Percentiles rank a stretch among this genome's conserved stretches.
phyloP scores from a whole-genome alignment of 805 yeast species.

The Myxozyma monticola region DNA sequence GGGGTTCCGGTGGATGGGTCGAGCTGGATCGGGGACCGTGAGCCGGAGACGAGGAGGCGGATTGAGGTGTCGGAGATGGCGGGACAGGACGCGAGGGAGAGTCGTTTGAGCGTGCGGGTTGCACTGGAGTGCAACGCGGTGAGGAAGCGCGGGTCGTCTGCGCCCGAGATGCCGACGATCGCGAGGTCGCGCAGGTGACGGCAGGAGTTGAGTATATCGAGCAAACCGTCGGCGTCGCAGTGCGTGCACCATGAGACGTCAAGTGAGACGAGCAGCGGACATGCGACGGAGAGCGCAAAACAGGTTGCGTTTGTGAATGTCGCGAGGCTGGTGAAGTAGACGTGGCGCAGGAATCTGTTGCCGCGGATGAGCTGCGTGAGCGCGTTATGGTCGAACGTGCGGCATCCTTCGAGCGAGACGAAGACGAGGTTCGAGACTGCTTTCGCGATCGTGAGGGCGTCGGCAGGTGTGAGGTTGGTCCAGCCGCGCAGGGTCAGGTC shows the following conservation, averaged over 20 bases:
- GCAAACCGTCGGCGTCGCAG: constrained; percentile 14
- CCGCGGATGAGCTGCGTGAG: constrained; percentile 18
- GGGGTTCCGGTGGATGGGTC: constrained; percentile 6
- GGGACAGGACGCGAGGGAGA: constrained; percentile 11
- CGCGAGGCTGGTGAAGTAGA: constrained; percentile 7
- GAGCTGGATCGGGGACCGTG: constrained; percentile 2
- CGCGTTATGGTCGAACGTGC: constrained; percentile 22
- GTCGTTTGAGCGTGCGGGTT: constrained; percentile 5
- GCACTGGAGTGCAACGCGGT: constrained; percentile 7
- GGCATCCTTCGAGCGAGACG: constrained; percentile 18
- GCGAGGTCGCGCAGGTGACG: constrained; percentile 4
- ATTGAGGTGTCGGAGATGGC: constrained; percentile 13
- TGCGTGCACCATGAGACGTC: constrained; percentile 20
- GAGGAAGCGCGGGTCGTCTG: constrained; percentile 10
- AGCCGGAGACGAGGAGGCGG: constrained; percentile 12
- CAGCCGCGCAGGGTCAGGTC: constrained; percentile 23
- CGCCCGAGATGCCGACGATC: constrained; percentile 10
- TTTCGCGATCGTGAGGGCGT: constrained; percentile 10
- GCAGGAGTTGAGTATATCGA: constrained; percentile 15
- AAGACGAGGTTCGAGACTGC: constrained; percentile 10
- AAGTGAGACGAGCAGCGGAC: constrained; percentile 15
- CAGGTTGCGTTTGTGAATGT: constrained; percentile 23
- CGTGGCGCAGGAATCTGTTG: constrained; percentile 7
- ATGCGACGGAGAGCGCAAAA: constrained; percentile 9
- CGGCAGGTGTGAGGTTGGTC: constrained; percentile 4